Evolutionary conservation across 2,329 filamentous ascomycete genomes (phyloP).

Genomic region (Ceratocystis diversiconidia): DNA sequence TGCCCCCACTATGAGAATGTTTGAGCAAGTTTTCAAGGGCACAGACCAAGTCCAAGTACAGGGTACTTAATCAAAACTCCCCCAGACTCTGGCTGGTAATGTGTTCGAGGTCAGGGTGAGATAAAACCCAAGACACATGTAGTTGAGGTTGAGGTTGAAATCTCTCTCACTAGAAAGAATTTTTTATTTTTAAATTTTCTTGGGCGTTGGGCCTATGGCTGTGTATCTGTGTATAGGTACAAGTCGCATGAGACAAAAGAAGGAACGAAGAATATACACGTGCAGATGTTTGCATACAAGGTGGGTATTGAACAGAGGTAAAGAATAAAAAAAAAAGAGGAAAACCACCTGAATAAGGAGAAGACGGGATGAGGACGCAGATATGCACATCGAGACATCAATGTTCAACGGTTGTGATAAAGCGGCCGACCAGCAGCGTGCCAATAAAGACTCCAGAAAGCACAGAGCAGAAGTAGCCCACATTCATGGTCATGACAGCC

Average conservation of each 20-base stretch:
- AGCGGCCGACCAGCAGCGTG: conserved; percentile 66
- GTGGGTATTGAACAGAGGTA: conserved; percentile 3
- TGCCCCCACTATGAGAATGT: conserved; percentile 29
- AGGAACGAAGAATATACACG: neutral
- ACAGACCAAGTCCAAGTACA: conserved; percentile 23
- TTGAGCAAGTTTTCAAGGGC: conserved; percentile 37
- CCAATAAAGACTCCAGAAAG: conserved; percentile 72
- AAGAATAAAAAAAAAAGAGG: neutral
- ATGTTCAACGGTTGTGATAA: conserved; percentile 24
- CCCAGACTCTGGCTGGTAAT: neutral
- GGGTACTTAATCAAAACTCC: conserved; percentile 24
- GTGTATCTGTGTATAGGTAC: neutral
- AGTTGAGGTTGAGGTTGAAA: neutral
- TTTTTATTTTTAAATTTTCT: neutral
- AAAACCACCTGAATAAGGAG: too few species aligned
- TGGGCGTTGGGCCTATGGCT: neutral
- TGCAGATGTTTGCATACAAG: neutral
- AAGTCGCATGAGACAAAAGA: neutral
- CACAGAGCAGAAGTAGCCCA: conserved; percentile 73
- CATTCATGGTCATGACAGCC: conserved; percentile 79
- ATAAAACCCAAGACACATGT: neutral
- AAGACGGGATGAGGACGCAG: neutral
- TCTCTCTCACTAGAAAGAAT: neutral
- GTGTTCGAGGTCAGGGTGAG: neutral
- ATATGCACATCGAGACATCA: neutral